Conservation (phyloP, 495 filamentous ascomycete genomes). For the Hyaloscypha finlandica region DNA sequence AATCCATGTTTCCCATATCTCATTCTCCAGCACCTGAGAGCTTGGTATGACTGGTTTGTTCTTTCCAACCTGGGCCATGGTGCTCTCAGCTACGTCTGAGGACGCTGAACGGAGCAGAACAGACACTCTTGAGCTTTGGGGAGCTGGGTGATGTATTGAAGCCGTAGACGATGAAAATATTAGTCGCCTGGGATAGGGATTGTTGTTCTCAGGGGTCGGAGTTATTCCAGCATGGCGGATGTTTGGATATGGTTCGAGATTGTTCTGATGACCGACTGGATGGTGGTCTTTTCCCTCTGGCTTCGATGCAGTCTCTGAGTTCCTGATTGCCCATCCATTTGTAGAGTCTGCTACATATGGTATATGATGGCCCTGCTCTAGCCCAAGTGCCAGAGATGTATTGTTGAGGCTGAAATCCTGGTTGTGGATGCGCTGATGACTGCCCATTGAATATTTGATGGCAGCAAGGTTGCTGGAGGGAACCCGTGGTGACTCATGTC, state of each 20-base stretch:
- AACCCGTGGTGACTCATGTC: neutral
- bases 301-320: neutral
- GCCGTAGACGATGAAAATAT: slow-evolving; percentile 23
- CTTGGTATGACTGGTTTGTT: slow-evolving; percentile 15
- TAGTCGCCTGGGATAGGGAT: neutral
- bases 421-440: neutral
- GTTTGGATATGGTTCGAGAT: neutral
- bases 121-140: slow-evolving; percentile 22
- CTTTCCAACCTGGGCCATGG: slow-evolving; percentile 25
- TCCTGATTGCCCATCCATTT: neutral
- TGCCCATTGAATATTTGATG: neutral
- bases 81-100: slow-evolving; percentile 21
- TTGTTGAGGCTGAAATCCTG: neutral
- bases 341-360: neutral
- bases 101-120: slow-evolving; percentile 12
- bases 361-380: neutral
- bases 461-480: neutral
- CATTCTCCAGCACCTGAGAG: slow-evolving; percentile 29
- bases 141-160: slow-evolving; percentile 28
- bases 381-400: neutral
- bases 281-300: neutral
- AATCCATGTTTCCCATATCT: slow-evolving; percentile 32
- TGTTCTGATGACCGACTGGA: neutral
- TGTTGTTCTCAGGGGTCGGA: neutral
- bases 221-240: neutral